Percentiles rank a stretch among this genome's conserved stretches.
Evolutionary conservation across 164 flowering plant genomes (phyloP).

Genomic region (Kalanchoe fedtschenkoi): DNA sequence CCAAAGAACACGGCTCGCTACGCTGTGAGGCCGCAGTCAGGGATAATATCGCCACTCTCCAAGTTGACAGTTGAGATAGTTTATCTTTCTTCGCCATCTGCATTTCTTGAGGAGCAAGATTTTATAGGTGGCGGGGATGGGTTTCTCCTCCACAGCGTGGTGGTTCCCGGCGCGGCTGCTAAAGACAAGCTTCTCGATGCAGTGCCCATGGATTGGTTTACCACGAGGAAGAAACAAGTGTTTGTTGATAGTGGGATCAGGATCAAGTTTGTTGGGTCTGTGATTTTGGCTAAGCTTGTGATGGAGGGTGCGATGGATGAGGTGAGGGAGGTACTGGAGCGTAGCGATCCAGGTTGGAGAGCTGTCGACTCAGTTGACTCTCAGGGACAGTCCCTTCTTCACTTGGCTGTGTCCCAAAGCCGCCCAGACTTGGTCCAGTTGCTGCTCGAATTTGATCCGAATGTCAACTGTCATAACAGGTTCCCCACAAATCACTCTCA

Average conservation of each 20-base stretch:
- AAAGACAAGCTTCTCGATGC: constrained; percentile 39
- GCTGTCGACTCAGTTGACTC: constrained; percentile 41
- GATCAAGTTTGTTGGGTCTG: constrained; percentile 55
- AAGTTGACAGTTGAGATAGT: constrained; percentile 44
- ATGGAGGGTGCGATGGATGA: constrained; percentile 46
- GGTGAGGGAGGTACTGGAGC: constrained; percentile 55
- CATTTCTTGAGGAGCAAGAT: constrained; percentile 29
- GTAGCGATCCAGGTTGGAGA: constrained; percentile 39
- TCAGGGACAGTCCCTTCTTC: constrained; percentile 48
- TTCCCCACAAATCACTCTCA: constrained; percentile 8
- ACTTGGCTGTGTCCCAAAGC: constrained; percentile 44
- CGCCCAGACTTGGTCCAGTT: constrained; percentile 63
- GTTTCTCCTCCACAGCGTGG: constrained; percentile 59
- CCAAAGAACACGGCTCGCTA: constrained; percentile 43
- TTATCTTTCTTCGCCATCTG: constrained; percentile 27
- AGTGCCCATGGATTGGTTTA: constrained; percentile 62
- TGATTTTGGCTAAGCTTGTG: constrained; percentile 36
- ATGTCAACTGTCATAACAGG: constrained; percentile 35
- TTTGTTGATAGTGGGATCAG: constrained; percentile 57
- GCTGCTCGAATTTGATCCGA: constrained; percentile 49
- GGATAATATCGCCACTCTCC: constrained; percentile 52
- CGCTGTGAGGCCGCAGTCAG: constrained; percentile 45
- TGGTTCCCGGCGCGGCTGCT: constrained; percentile 58
- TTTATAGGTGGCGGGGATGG: constrained; percentile 40
- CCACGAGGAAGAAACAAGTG: constrained; percentile 60